These are phyloP conservation scores for Candida qinlingensis DNA, from an alignment of 805 yeast species.

Conservation along the genomic window DNA sequence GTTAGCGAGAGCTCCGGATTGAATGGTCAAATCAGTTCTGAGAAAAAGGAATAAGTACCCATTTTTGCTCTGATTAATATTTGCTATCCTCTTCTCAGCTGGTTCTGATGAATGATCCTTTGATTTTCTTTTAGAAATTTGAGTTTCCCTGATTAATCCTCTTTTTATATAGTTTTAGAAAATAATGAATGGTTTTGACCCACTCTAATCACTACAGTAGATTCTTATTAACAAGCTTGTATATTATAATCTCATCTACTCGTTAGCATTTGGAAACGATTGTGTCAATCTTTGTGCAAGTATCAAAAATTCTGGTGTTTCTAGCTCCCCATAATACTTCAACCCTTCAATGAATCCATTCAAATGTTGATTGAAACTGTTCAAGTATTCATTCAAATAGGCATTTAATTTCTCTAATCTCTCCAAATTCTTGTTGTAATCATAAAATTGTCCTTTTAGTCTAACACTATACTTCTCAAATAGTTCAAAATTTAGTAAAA, in stretches of 20 bases:
- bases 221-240: no score
- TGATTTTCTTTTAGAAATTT: no score
- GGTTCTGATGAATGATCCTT: no score
- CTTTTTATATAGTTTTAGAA: no score
- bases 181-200: no score
- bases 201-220: no score
- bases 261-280: conserved; percentile 19
- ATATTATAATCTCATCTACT: not conserved
- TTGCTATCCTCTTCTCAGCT: not conserved
- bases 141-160: no score
- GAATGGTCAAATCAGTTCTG: not conserved
- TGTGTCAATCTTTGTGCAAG: conserved; percentile 39
- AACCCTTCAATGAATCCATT: conserved; percentile 42
- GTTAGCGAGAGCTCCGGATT: not conserved
- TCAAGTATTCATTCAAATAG: conserved; percentile 37
- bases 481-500: conserved; percentile 43
- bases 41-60: not conserved
- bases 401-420: conserved; percentile 37
- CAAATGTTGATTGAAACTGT: conserved; percentile 39
- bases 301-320: conserved; percentile 38
- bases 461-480: conserved; percentile 32
- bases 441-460: conserved; percentile 35
- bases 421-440: conserved; percentile 32
- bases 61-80: not conserved
- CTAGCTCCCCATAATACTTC: conserved; percentile 43